Conservation (phyloP, 2,329 filamentous ascomycete species). For the Triangularia verruculosa region DNA sequence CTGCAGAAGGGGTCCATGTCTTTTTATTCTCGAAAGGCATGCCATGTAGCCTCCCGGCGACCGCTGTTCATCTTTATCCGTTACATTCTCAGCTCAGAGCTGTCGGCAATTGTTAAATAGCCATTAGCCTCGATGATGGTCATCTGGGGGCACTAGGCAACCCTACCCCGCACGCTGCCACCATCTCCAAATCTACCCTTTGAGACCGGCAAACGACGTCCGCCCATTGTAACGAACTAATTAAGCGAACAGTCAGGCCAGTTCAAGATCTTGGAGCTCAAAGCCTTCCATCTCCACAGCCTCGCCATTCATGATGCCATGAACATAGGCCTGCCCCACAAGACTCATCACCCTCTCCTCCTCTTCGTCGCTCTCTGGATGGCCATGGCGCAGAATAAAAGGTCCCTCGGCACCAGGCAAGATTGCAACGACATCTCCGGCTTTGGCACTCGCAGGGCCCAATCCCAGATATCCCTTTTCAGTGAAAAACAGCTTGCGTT, state of each 20-base stretch:
- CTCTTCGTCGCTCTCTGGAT: background rate
- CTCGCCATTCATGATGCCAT: conserved; percentile 18
- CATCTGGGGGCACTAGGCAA: background rate
- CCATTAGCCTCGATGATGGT: background rate
- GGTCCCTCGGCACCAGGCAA: conserved; percentile 14
- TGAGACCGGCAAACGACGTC: conserved; percentile 1
- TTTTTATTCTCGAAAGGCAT: background rate
- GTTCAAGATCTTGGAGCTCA: conserved; percentile 12
- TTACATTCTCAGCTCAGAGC: background rate
- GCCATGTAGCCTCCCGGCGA: background rate
- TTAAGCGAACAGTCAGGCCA: background rate
- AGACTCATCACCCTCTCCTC: background rate
- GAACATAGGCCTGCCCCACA: conserved; percentile 17
- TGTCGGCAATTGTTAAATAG: background rate
- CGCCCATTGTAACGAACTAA: background rate
- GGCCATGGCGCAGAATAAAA: conserved; percentile 8
- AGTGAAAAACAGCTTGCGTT: conserved; percentile 16
- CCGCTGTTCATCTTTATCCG: background rate
- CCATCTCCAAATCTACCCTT: background rate
- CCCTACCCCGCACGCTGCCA: background rate
- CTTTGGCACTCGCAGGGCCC: conserved; percentile 6
- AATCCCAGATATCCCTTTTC: conserved; percentile 17
- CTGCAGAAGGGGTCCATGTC: background rate
- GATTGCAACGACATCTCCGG: conserved; percentile 16
- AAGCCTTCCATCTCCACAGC: background rate